Conservation (phyloP, 2,329 filamentous ascomycete species). For the Dothistroma pini region DNA sequence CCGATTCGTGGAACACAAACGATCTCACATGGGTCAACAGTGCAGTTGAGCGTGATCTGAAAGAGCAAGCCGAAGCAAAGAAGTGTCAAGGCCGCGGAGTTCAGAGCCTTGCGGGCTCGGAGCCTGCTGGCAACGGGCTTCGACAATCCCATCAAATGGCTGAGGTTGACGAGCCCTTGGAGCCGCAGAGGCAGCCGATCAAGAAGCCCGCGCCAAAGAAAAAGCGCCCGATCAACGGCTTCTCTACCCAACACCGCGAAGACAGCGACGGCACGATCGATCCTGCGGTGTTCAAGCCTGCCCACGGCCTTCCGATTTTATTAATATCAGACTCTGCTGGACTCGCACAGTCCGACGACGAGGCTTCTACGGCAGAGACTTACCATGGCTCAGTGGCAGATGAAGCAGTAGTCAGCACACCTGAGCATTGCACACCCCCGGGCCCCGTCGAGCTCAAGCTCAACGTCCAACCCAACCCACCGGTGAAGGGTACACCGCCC, state of each 20-base stretch:
- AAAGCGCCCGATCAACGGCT: conserved; percentile 19
- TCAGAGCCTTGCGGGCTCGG: neutral
- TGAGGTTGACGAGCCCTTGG: neutral
- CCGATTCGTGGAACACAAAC: conserved; percentile 12
- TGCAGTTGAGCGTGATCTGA: conserved; percentile 8
- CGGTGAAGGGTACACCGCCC: neutral
- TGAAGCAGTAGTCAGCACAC: neutral
- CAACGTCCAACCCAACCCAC: neutral
- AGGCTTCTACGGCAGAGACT: neutral
- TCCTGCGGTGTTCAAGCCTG: neutral
- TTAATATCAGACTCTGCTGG: neutral
- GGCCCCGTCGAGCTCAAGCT: conserved; percentile 6
- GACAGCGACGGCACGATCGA: neutral
- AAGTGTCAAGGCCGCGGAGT: neutral
- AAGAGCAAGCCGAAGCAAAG: neutral
- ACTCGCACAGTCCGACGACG: neutral
- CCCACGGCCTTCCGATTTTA: neutral
- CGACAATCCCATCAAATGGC: neutral
- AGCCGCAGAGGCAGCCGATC: neutral
- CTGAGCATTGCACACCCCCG: neutral
- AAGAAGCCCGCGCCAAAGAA: conserved; percentile 9
- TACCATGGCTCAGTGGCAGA: neutral
- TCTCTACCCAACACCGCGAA: conserved; percentile 7
- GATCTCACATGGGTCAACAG: conserved; percentile 16
- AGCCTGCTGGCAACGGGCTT: neutral